Evolutionary conservation across 2,329 filamentous ascomycete species (phyloP), one percentile per base, ranked within the genome.

Genomic region (Colletotrichum falcatum): DNA sequence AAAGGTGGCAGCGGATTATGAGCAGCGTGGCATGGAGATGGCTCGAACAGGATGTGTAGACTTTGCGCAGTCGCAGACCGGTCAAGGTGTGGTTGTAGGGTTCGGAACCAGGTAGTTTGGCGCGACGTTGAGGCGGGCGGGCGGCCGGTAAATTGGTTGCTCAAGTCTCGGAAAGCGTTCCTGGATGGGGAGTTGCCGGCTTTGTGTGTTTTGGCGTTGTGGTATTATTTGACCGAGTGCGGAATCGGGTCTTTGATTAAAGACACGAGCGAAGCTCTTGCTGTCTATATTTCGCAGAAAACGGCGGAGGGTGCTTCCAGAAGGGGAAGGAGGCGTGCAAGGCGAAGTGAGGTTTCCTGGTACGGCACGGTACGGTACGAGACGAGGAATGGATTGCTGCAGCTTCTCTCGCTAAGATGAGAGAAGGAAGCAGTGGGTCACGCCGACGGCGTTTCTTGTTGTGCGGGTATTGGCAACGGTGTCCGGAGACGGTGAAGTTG

Each of bases 1-100:
- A 77, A 74, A 63, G 56, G 56, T 61, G 74, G 78, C 76, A 74
- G 75, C 28, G 77, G 77, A 71, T 76, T 74, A 73, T 73, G 70
- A 66, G 61, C 72, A 67, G 66, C 72, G 70, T 71, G 65, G 70
- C 72, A 71, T 73, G 65, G 39, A 66, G 60, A 49, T 61, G 46
- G 62, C 55, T 66, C 59, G 65, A 53, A 60, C 59, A 63, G 61
- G 28, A 54, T 54, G 49, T n/a, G n/a, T n/a, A n/a, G 42, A 49
- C 37, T 67, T 71, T 63, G 64, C 53, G 62, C 44, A 59, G 58
- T 64, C 53, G 56, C 64, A 66, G 69, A 54, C 37, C 23, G 14
- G 55, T 62, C 58, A 49, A 53, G 48, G 28, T 56, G 51, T 37
- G 20, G 53, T 61, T 58, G 70, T 35, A 37, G 33, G 12, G 33